These are phyloP conservation scores for Microcos paniculata DNA, from an alignment of 345 rosid genomes.

Conservation along the genomic window DNA sequence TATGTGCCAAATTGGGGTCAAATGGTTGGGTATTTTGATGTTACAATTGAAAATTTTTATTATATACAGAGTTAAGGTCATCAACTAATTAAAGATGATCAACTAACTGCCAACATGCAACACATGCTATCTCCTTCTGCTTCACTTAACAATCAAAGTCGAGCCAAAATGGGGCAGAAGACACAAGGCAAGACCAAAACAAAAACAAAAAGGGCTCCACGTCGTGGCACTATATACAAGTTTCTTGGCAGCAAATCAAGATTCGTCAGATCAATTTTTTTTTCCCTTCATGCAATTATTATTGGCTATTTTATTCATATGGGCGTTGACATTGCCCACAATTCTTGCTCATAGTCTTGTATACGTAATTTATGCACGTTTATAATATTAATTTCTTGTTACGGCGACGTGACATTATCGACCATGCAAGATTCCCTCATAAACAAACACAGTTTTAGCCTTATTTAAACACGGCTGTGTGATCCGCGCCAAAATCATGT, in stretches of 20 bases:
- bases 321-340: background rate
- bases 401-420: background rate
- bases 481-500: too few species aligned
- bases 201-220: background rate
- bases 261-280: background rate
- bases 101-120: background rate
- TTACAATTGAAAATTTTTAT: too few species aligned
- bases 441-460: too few species aligned
- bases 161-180: background rate
- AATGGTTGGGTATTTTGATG: too few species aligned
- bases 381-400: too few species aligned
- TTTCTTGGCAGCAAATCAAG: background rate
- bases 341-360: too few species aligned
- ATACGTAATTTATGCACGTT: background rate
- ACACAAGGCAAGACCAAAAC: too few species aligned
- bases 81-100: too few species aligned
- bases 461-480: too few species aligned
- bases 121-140: background rate
- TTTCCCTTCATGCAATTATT: background rate
- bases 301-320: too few species aligned
- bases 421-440: background rate
- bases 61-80: too few species aligned
- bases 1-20: too few species aligned
- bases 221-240: background rate
- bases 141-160: constrained; percentile 2